A percentile compares a stretch with the other conserved stretches of the same genome.
Conservation (phyloP, 2,329 filamentous ascomycete genomes). For the Parafenestella ontariensis region DNA sequence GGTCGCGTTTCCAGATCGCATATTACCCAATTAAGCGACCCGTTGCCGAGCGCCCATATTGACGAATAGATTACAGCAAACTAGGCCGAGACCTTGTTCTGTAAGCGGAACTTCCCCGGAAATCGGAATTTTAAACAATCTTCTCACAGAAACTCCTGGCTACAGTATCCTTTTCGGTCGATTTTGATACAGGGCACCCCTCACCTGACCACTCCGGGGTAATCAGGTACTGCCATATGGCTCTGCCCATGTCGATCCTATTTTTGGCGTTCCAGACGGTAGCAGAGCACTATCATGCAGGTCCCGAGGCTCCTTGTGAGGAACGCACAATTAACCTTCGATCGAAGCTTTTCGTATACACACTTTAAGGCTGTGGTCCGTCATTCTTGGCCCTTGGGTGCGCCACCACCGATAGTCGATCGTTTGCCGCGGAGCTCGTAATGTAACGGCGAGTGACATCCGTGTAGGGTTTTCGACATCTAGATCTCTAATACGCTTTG, state of each 20-base stretch:
- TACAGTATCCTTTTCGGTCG: slow-evolving; percentile 8
- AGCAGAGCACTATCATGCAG: slow-evolving; percentile 16
- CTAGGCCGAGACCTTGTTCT: slow-evolving; percentile 44
- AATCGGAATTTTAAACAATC: slow-evolving; percentile 18
- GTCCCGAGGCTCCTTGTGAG: slow-evolving; percentile 26
- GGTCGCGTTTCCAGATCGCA: slow-evolving; percentile 26
- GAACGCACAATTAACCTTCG: slow-evolving; percentile 31
- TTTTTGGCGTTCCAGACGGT: slow-evolving; percentile 31
- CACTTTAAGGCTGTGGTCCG: slow-evolving; percentile 30
- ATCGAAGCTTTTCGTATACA: slow-evolving; percentile 45
- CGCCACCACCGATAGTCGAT: slow-evolving; percentile 6
- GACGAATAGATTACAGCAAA: slow-evolving; percentile 36
- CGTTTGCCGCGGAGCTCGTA: slow-evolving; percentile 2
- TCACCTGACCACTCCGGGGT: slow-evolving; percentile 41
- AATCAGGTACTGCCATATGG: slow-evolving; percentile 31
- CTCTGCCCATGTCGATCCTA: slow-evolving; percentile 26
- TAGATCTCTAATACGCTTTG: slow-evolving; percentile 9
- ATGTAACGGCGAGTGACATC: slow-evolving; percentile 13
- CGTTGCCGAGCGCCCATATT: slow-evolving; percentile 34
- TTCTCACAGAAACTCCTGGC: slow-evolving; percentile 4
- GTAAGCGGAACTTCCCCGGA: slow-evolving; percentile 37
- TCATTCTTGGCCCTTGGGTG: slow-evolving; percentile 14
- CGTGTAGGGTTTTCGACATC: slow-evolving; percentile 1
- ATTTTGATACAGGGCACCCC: slow-evolving; percentile 10
- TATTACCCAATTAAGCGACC: slow-evolving; percentile 43